Percentiles rank a stretch among this genome's conserved stretches.
Conservation (phyloP, 257 asterid genomes). For the Scutellaria baicalensis region DNA sequence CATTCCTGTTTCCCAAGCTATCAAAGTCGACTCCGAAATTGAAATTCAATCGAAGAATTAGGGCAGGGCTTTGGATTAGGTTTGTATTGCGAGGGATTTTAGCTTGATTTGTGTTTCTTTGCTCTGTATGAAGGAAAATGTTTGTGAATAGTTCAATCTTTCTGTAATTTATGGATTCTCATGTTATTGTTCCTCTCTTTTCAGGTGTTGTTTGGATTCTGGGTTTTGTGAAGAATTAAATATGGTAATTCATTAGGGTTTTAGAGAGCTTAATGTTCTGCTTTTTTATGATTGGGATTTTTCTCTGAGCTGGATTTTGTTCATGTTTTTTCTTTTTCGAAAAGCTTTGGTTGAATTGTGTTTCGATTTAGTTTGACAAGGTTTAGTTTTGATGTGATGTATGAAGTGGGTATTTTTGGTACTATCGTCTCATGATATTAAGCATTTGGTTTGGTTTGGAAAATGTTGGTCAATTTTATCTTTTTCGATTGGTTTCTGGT, state of each 20-base stretch:
- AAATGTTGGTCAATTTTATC: not conserved
- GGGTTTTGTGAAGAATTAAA: not conserved
- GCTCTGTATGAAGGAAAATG: not conserved
- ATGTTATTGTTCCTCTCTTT: not conserved
- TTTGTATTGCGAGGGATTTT: not conserved
- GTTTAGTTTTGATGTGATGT: not conserved
- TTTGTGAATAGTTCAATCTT: not conserved
- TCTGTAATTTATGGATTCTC: not conserved
- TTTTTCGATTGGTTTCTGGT: not conserved
- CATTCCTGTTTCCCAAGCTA: not conserved
- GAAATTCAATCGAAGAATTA: not conserved
- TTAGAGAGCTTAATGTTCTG: not conserved
- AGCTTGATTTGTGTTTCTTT: not conserved
- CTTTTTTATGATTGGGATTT: not conserved
- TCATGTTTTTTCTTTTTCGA: not conserved
- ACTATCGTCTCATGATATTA: not conserved
- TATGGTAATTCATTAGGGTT: slow-evolving; percentile 19
- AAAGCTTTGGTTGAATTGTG: too few species aligned
- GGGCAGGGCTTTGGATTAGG: not conserved
- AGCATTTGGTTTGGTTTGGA: not conserved
- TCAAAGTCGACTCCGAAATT: not conserved
- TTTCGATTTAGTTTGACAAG: not conserved
- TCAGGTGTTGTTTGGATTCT: slow-evolving; percentile 3
- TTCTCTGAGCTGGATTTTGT: not conserved
- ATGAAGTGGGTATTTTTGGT: not conserved